Base-by-base conservation (phyloP, 306 rosid genomes). In the Potentilla sterilis region DNA sequence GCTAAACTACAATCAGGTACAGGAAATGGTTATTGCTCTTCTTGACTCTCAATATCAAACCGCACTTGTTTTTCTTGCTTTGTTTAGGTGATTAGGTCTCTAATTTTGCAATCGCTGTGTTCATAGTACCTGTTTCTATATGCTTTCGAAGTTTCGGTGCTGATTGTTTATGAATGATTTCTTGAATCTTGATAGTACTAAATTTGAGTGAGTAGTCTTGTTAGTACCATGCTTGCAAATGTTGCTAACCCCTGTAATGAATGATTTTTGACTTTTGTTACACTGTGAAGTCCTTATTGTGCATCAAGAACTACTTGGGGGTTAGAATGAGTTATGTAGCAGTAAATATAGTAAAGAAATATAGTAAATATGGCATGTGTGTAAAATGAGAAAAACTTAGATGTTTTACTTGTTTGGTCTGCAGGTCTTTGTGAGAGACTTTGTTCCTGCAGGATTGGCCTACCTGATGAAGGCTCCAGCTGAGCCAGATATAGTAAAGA, bases 401-500 rank as follows among this genome's bases (percentile, higher is more conserved):
- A 28, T 28, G 21, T 9, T 42, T 6, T 21, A 49, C 18, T 19
- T 7, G 47, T 48, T 22, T 37, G 32, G 5, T 21, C 6, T 81
- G 48, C 64, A 76, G 84, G 84, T 81, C 10, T 81, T 76, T 55
- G 81, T 76, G 69, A 52, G 81, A 54, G 81, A 81, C 32, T 81
- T 76, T 65, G 63, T 81, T 14, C 81, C 84, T 28, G 46, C 74
- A 71, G 84, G 69, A 69, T 71, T 81, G 43, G 78, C 84, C 35
- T 81, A 28, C 37, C 78, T 81, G 40, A 76, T 81, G 78, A 81
- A 61, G 22, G 57, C 28, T 0, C 64, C 61, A 47, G 44, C 68
- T 10, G 77, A 80, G 71, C 71, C 51, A 18, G 83, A 70, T 6
- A 75, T 75, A 22, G 81, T 81, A 13, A 81, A 66, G 72, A 77